These are phyloP conservation scores for Pichia membranifaciens DNA, from an alignment of 805 yeast genomes.

Conservation along the genomic window DNA sequence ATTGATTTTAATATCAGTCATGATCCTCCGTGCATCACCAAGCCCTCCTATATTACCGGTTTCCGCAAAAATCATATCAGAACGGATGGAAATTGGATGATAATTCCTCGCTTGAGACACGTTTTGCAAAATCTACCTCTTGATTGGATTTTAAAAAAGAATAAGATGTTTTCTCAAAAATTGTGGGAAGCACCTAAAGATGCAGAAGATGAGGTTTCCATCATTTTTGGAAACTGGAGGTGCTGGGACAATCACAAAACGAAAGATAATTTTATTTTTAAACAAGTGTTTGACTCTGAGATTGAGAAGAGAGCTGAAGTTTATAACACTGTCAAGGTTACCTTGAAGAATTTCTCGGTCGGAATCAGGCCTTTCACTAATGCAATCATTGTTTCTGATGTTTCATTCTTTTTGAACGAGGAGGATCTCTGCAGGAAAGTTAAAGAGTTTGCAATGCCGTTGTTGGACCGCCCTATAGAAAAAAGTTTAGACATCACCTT, in stretches of 20 bases:
- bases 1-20: conserved; percentile 48
- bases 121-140: conserved; percentile 54
- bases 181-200: conserved; percentile 42
- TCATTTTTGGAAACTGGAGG: conserved; percentile 74
- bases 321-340: conserved; percentile 9
- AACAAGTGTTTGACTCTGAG: conserved; percentile 40
- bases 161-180: conserved; percentile 26
- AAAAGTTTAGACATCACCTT: conserved; percentile 20
- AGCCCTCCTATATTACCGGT: conserved; percentile 78
- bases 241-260: conserved; percentile 80
- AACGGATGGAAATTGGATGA: conserved; percentile 81
- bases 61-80: conserved; percentile 70
- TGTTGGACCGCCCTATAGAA: conserved; percentile 16
- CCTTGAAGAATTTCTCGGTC: conserved; percentile 16
- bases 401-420: conserved; percentile 15
- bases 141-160: conserved; percentile 39
- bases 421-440: conserved; percentile 12
- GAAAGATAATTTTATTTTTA: conserved; percentile 50
- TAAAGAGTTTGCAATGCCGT: conserved; percentile 14
- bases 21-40: conserved; percentile 86
- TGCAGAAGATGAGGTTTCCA: conserved; percentile 51
- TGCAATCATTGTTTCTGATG: conserved; percentile 14
- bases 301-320: conserved; percentile 6
- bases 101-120: conserved; percentile 73
- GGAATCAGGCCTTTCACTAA: conserved; percentile 20